Evolutionary conservation across 1,284 basidiomycete species (phyloP).

Genomic region (Neolentinus lepideus): DNA sequence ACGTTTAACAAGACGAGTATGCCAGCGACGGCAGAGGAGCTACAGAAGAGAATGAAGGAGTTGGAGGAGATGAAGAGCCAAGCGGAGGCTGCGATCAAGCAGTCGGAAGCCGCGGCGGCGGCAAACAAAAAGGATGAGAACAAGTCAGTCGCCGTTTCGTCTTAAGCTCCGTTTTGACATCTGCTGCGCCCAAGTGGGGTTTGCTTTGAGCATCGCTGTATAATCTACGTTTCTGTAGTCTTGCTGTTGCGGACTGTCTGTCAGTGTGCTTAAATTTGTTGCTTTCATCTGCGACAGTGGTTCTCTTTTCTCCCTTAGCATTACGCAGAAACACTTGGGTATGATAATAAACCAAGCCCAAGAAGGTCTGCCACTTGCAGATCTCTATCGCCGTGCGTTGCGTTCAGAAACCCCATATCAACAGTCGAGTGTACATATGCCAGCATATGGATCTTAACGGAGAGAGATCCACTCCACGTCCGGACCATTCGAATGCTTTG

Average conservation of each 20-base stretch:
- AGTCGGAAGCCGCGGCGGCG: slow-evolving; percentile 13
- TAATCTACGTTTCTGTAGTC: not conserved
- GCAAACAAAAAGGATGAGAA: slow-evolving; percentile 15
- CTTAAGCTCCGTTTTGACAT: not conserved
- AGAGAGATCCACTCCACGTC: too few relatives aligned
- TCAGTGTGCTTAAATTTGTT: not conserved
- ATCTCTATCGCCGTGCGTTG: too few relatives aligned
- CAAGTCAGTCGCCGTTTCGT: slow-evolving; percentile 9
- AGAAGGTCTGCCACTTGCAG: not conserved
- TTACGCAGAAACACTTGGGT: not conserved
- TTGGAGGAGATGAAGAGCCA: slow-evolving; percentile 30
- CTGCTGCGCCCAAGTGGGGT: too few relatives aligned
- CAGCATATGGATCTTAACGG: too few relatives aligned
- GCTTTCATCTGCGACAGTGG: not conserved
- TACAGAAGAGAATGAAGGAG: slow-evolving; percentile 52
- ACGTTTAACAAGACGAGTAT: slow-evolving; percentile 49
- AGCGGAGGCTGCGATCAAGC: slow-evolving; percentile 16
- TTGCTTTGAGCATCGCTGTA: too few relatives aligned
- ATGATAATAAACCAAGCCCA: not conserved
- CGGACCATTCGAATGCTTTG: too few relatives aligned
- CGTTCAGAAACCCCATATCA: too few relatives aligned
- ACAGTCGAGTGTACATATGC: too few relatives aligned
- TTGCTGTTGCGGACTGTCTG: not conserved
- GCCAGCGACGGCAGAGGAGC: slow-evolving; percentile 40
- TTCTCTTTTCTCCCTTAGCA: not conserved